Percentiles rank a stretch among this genome's conserved stretches.
These are phyloP conservation scores for Colletotrichum sp. DNA, from an alignment of 2,329 filamentous ascomycete genomes.

Conservation along the genomic window DNA sequence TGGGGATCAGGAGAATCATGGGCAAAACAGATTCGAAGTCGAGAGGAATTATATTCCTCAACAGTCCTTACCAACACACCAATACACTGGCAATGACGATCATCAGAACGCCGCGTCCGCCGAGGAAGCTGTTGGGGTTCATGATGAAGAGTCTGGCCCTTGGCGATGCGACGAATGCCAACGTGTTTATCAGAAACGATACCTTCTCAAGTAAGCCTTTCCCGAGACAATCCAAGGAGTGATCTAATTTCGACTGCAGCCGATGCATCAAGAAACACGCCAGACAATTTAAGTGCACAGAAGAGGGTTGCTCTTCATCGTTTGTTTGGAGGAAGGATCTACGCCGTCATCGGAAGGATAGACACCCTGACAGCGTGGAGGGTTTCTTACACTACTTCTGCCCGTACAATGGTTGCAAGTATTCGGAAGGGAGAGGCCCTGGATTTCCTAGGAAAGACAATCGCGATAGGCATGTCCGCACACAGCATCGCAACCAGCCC, in stretches of 20 bases:
- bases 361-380: not conserved
- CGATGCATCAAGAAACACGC: not conserved
- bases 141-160: not conserved
- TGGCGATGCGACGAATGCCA: not conserved
- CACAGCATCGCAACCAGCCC: not conserved
- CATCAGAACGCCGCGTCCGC: not conserved
- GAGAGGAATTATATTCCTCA: not conserved
- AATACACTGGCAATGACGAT: not conserved
- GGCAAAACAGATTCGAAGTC: not conserved
- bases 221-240: not conserved
- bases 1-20: not conserved
- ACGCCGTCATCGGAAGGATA: not conserved
- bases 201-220: not conserved
- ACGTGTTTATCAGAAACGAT: not conserved
- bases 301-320: not conserved
- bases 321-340: constrained; percentile 13
- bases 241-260: not conserved
- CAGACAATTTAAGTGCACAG: constrained; percentile 2
- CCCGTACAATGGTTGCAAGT: not conserved
- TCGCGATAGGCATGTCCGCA: not conserved
- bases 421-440: not conserved
- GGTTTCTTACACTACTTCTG: not conserved
- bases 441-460: not conserved
- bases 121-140: not conserved
- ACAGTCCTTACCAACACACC: constrained; percentile 2